Evolutionary conservation across 1,284 basidiomycete species (phyloP).

Genomic region (Trichosporon asahii): DNA sequence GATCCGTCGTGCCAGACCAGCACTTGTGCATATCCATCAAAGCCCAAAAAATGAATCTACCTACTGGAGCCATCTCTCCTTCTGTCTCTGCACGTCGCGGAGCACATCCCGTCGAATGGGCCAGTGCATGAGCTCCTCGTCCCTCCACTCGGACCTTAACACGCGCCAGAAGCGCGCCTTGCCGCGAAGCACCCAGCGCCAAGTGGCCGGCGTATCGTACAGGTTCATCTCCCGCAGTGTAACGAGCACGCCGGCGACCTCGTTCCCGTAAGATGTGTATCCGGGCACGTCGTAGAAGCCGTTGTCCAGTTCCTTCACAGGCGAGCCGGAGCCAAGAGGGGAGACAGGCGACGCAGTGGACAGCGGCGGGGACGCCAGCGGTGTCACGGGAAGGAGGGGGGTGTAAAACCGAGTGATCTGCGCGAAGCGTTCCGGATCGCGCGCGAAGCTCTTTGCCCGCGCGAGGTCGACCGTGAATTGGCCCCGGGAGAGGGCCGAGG

Average conservation of each 20-base stretch:
- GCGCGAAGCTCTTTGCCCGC: constrained; percentile 26
- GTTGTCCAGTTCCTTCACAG: too few species aligned
- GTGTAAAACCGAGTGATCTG: not conserved
- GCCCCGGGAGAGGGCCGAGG: constrained; percentile 25
- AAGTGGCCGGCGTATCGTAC: not conserved
- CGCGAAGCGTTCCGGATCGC: constrained; percentile 12
- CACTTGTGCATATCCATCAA: not conserved
- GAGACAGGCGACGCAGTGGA: not conserved
- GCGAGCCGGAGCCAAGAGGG: not conserved
- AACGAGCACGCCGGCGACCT: not conserved
- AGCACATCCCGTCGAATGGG: not conserved
- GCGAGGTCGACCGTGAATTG: constrained; percentile 40
- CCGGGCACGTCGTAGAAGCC: not conserved
- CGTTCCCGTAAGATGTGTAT: not conserved
- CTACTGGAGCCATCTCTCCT: not conserved
- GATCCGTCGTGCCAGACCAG: not conserved
- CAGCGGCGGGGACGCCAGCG: not conserved
- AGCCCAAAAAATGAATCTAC: not conserved
- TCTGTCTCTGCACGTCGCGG: not conserved
- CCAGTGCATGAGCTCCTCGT: not conserved
- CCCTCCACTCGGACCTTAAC: not conserved
- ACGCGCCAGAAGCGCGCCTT: not conserved
- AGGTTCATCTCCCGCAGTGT: not conserved
- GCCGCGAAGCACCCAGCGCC: not conserved
- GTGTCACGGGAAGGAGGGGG: not conserved